Conservation (phyloP, 352 stramenopile species). For the Phytophthora hibernalis region DNA sequence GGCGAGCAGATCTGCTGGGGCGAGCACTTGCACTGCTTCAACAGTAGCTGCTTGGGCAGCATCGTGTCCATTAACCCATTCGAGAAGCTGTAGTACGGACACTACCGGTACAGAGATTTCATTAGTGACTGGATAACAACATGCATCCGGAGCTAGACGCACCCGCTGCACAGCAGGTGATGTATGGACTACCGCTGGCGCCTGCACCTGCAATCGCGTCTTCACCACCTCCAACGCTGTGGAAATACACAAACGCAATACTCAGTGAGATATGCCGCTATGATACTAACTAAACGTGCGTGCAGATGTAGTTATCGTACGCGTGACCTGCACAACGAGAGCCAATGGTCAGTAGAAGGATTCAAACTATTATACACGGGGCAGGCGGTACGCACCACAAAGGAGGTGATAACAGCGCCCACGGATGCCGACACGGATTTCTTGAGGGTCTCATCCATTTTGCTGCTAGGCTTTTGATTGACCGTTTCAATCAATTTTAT, state of each 20-base stretch:
- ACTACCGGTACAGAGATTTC: conserved; percentile 50
- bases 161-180: conserved; percentile 61
- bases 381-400: conserved; percentile 53
- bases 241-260: conserved; percentile 4
- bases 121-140: conserved; percentile 9
- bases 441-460: conserved; percentile 74
- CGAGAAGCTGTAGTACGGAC: conserved; percentile 79
- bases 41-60: conserved; percentile 66
- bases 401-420: conserved; percentile 71
- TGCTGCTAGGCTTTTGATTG: conserved; percentile 6
- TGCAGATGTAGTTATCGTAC: conserved; percentile 43
- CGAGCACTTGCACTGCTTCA: conserved; percentile 63
- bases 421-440: conserved; percentile 71
- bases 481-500: conserved; percentile 17
- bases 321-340: conserved; percentile 56
- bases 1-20: conserved; percentile 50
- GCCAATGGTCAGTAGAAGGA: neutral
- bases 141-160: neutral
- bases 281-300: conserved; percentile 1
- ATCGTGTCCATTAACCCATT: conserved; percentile 87
- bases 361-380: neutral
- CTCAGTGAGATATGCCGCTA: neutral
- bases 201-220: conserved; percentile 82
- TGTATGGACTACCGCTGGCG: conserved; percentile 58
- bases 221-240: conserved; percentile 88